Conservation (phyloP, 768 basidiomycete genomes). For the Lentinus tigrinus region DNA sequence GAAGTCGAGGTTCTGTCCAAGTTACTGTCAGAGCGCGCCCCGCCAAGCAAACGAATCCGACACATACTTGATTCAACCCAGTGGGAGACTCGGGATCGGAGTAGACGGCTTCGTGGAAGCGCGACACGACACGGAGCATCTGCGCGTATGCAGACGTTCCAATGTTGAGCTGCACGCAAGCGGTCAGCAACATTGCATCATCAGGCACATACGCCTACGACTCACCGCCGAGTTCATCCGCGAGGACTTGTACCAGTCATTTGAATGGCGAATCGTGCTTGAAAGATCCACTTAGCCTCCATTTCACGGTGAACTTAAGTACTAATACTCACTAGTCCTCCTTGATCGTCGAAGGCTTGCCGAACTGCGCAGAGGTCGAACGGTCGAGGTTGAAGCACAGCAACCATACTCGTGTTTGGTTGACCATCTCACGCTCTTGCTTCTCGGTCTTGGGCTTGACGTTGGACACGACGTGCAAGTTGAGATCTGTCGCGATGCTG, state of each 20-base stretch:
- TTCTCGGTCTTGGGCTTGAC: slow-evolving; percentile 73
- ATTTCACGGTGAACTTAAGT: too few species aligned
- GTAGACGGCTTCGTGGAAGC: slow-evolving; percentile 77
- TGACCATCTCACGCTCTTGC: slow-evolving; percentile 80
- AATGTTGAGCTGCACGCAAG: slow-evolving; percentile 58
- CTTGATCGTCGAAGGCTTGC: slow-evolving; percentile 85
- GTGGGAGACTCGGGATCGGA: slow-evolving; percentile 66
- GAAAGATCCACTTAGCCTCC: background rate
- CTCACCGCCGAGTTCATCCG: slow-evolving; percentile 57
- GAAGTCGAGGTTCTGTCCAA: slow-evolving; percentile 64
- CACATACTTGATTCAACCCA: slow-evolving; percentile 64
- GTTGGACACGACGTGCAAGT: slow-evolving; percentile 76
- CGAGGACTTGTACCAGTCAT: slow-evolving; percentile 75
- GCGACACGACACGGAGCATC: slow-evolving; percentile 65
- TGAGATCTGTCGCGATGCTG: slow-evolving; percentile 89
- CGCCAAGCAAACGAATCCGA: too few species aligned
- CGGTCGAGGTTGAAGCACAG: slow-evolving; percentile 88
- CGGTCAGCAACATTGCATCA: too few species aligned
- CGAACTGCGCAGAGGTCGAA: slow-evolving; percentile 85
- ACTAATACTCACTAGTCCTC: slow-evolving; percentile 80
- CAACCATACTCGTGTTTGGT: slow-evolving; percentile 87
- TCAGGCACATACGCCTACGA: background rate
- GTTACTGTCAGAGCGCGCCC: too few species aligned
- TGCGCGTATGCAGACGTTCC: slow-evolving; percentile 74
- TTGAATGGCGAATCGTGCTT: slow-evolving; percentile 67